Evolutionary conservation across 441 rosid genomes (phyloP).

Genomic region (Croton setiger): DNA sequence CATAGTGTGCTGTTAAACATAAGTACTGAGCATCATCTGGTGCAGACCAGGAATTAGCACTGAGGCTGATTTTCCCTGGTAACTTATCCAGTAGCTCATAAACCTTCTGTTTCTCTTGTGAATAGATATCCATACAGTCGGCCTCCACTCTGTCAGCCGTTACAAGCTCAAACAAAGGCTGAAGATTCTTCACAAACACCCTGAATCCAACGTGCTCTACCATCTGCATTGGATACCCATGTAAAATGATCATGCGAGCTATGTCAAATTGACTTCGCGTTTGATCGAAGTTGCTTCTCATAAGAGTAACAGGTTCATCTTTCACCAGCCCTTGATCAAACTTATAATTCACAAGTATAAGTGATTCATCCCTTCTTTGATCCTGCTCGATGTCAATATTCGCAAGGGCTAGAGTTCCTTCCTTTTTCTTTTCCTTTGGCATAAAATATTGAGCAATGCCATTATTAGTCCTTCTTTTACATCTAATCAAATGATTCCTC

Average conservation of each 20-base stretch:
- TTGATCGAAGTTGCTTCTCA: constrained; percentile 62
- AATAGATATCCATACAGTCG: constrained; percentile 71
- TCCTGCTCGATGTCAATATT: constrained; percentile 55
- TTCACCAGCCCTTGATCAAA: constrained; percentile 66
- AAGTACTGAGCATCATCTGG: constrained; percentile 47
- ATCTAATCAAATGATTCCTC: constrained; percentile 86
- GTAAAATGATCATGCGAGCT: constrained; percentile 87
- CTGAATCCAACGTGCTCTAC: constrained; percentile 89
- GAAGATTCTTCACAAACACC: constrained; percentile 85
- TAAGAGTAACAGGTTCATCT: constrained; percentile 56
- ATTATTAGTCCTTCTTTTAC: constrained; percentile 69
- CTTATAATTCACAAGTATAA: constrained; percentile 30
- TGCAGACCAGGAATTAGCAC: constrained; percentile 56
- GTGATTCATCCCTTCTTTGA: constrained; percentile 60
- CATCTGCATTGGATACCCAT: constrained; percentile 74
- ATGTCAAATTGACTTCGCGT: constrained; percentile 71
- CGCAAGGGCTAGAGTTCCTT: constrained; percentile 44
- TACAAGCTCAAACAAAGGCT: constrained; percentile 73
- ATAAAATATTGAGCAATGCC: constrained; percentile 76
- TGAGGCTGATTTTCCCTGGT: constrained; percentile 71
- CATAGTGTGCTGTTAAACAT: constrained; percentile 67
- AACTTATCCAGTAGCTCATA: constrained; percentile 48
- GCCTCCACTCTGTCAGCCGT: constrained; percentile 52
- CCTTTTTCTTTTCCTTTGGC: constrained; percentile 73
- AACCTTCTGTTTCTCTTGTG: constrained; percentile 72